A percentile compares a stretch with the other conserved stretches of the same genome.
phyloP scores from a whole-genome alignment of 371 early-diverging fungal species.

The Enterospora canceri region DNA sequence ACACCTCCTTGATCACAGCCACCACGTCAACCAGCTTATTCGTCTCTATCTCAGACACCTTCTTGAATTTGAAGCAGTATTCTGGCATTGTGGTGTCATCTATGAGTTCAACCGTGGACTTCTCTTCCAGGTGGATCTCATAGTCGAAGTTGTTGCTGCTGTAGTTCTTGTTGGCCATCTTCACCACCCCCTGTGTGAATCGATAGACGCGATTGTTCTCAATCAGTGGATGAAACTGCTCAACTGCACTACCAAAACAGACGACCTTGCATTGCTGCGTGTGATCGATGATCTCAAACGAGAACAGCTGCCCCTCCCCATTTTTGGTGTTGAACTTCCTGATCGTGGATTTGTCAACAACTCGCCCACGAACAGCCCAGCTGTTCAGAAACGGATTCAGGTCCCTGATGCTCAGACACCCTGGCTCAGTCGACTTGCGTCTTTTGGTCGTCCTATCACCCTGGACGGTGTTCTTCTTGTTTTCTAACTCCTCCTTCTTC shows the following conservation, averaged over 20 bases:
- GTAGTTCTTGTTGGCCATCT: constrained; percentile 52
- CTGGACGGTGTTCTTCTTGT: background rate
- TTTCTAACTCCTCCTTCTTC: constrained; percentile 2
- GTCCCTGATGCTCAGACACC: constrained; percentile 31
- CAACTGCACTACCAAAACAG: constrained; percentile 48
- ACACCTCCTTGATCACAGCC: constrained; percentile 44
- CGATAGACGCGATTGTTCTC: constrained; percentile 39
- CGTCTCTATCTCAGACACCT: constrained; percentile 28
- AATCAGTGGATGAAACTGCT: constrained; percentile 45
- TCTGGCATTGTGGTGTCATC: constrained; percentile 21
- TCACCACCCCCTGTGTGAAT: constrained; percentile 46
- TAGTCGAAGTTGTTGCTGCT: constrained; percentile 40
- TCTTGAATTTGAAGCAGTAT: constrained; percentile 36
- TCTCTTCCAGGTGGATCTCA: constrained; percentile 52
- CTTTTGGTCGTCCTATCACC: constrained; percentile 14
- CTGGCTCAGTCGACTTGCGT: constrained; percentile 7
- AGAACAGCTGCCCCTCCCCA: constrained; percentile 50
- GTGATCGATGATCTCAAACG: constrained; percentile 42
- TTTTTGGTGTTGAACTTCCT: constrained; percentile 40
- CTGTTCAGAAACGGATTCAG: constrained; percentile 46
- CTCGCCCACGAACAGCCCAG: constrained; percentile 48
- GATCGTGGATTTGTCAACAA: constrained; percentile 45
- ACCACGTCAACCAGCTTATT: constrained; percentile 27
- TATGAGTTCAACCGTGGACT: constrained; percentile 18
- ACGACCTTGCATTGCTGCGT: constrained; percentile 42